Percentiles rank a stretch among this genome's conserved stretches.
These are phyloP conservation scores for Hemisphaericaspora lyxosophila DNA, from an alignment of 1,139 yeast species.

Conservation along the genomic window DNA sequence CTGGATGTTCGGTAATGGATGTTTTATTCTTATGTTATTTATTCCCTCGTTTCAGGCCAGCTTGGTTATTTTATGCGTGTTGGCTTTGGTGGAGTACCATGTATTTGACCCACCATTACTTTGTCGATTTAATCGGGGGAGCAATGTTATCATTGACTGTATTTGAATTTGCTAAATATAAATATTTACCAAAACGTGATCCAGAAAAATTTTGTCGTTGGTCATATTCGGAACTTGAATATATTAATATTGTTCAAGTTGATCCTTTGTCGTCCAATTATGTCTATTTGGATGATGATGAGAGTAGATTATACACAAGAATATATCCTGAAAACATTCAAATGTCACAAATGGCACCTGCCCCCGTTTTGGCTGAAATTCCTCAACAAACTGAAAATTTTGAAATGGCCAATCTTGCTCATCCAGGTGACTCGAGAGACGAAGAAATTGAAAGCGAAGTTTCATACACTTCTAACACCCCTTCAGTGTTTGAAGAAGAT, in stretches of 20 bases:
- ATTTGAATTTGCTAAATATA: slow-evolving; percentile 71
- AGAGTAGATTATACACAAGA: slow-evolving; percentile 11
- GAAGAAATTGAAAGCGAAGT: slow-evolving; percentile 32
- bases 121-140: slow-evolving; percentile 89
- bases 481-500: slow-evolving; percentile 40
- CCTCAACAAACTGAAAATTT: slow-evolving; percentile 17
- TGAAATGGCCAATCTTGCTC: slow-evolving; percentile 30
- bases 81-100: slow-evolving; percentile 99
- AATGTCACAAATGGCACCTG: slow-evolving; percentile 5
- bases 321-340: slow-evolving; percentile 10
- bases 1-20: slow-evolving; percentile 93
- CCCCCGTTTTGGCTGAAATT: slow-evolving; percentile 8
- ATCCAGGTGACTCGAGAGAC: slow-evolving; percentile 11
- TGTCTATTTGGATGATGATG: slow-evolving; percentile 13
- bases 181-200: slow-evolving; percentile 70
- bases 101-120: slow-evolving; percentile 95
- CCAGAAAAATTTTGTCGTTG: slow-evolving; percentile 73
- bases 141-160: slow-evolving; percentile 72
- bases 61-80: slow-evolving; percentile 72
- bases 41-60: slow-evolving; percentile 65
- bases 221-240: slow-evolving; percentile 57
- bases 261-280: slow-evolving; percentile 34
- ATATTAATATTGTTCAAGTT: slow-evolving; percentile 24
- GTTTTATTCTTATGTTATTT: slow-evolving; percentile 80
- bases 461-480: slow-evolving; percentile 31